Conservation (phyloP, 805 yeast species). For the Kodamaea kakaduensis region DNA sequence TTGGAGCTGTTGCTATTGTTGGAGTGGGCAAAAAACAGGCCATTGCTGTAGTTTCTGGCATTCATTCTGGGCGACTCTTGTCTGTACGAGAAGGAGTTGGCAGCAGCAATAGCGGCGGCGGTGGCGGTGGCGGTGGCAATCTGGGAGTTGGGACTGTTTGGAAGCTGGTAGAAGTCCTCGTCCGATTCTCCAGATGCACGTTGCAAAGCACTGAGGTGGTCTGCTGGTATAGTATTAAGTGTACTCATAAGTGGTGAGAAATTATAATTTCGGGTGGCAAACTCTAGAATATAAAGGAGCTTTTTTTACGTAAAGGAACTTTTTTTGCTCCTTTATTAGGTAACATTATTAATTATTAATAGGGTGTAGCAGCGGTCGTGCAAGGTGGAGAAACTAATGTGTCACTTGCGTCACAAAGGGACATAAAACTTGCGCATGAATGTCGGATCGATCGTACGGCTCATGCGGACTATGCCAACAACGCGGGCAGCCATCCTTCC, state of each 20-base stretch:
- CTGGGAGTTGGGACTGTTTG: slow-evolving; percentile 17
- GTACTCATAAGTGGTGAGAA: background rate
- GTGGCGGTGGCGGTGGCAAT: slow-evolving; percentile 11
- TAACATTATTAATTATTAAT: slow-evolving; percentile 5
- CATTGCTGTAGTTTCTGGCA: slow-evolving; percentile 4
- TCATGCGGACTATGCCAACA: background rate
- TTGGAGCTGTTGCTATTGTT: slow-evolving; percentile 17
- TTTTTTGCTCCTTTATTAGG: background rate
- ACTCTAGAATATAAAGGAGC: slow-evolving; percentile 4
- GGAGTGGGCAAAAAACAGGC: slow-evolving; percentile 12
- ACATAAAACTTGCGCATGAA: slow-evolving; percentile 1
- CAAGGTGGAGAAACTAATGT: slow-evolving; percentile 3
- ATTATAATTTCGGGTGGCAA: slow-evolving; percentile 6
- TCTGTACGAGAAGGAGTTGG: slow-evolving; percentile 3
- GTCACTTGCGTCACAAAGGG: background rate
- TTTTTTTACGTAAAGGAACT: background rate
- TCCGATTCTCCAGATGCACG: slow-evolving; percentile 31
- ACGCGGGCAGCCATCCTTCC: no score
- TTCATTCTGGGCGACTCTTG: slow-evolving; percentile 7
- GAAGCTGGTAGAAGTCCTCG: slow-evolving; percentile 50
- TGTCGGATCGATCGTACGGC: background rate
- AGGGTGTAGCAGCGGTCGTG: slow-evolving; percentile 5
- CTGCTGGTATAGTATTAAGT: slow-evolving; percentile 1
- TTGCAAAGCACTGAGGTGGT: background rate
- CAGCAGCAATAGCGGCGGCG: slow-evolving; percentile 15